phyloP scores from a whole-genome alignment of 345 rosid species.

The Eucalyptus rudis region DNA sequence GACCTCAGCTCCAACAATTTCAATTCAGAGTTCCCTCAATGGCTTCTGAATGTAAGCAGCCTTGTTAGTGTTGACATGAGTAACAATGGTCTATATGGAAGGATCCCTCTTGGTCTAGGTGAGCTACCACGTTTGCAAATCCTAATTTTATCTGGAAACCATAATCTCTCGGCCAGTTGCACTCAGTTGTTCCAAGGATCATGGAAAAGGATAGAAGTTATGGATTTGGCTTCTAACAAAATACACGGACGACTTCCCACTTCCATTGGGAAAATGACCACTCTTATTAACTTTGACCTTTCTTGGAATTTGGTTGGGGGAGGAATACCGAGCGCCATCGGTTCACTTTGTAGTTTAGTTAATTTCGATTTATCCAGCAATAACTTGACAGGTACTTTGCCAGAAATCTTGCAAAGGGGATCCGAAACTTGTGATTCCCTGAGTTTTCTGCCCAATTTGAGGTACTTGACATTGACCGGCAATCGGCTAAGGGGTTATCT shows the following conservation, averaged over 20 bases:
- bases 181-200: conserved; percentile 12
- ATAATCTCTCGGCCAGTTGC: conserved; percentile 24
- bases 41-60: conserved; percentile 15
- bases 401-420: conserved; percentile 1
- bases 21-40: conserved; percentile 14
- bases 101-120: conserved; percentile 22
- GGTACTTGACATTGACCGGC: conserved; percentile 3
- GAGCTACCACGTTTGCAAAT: conserved; percentile 13
- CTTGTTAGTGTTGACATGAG: conserved; percentile 7
- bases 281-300: conserved; percentile 8
- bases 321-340: conserved; percentile 14
- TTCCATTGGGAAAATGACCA: conserved; percentile 23
- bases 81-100: conserved; percentile 1
- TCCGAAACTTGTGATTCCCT: neutral
- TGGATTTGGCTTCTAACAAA: conserved; percentile 5
- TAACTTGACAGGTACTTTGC: conserved; percentile 22
- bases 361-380: conserved; percentile 9
- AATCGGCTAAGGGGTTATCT: conserved; percentile 11
- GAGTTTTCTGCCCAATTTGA: conserved; percentile 10
- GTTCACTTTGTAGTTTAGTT: conserved; percentile 19
- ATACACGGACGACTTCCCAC: too few species aligned
- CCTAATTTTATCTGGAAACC: conserved; percentile 14
- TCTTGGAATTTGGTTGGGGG: conserved; percentile 10
- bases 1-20: conserved; percentile 16
- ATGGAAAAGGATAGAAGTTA: conserved; percentile 22